Evolutionary conservation across 768 basidiomycete species (phyloP).

Genomic region (Trametes sanguinea): DNA sequence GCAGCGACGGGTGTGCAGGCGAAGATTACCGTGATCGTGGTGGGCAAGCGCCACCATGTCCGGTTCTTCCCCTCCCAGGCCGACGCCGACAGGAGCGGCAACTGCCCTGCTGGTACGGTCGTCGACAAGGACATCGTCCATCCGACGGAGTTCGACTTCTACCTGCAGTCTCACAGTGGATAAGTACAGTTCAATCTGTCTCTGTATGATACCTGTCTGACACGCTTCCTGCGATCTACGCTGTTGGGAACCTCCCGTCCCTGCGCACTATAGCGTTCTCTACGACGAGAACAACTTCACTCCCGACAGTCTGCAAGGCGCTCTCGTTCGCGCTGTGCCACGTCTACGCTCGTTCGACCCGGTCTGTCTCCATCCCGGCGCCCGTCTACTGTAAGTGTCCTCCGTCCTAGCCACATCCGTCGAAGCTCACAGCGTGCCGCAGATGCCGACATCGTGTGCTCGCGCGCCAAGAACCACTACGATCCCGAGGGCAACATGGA

Average conservation of each 20-base stretch:
- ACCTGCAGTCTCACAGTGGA: constrained; percentile 76
- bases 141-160: constrained; percentile 77
- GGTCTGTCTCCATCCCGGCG: constrained; percentile 81
- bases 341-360: constrained; percentile 77
- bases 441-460: constrained; percentile 80
- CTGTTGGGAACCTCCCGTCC: constrained; percentile 75
- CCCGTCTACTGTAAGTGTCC: constrained; percentile 71
- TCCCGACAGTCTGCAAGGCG: constrained; percentile 69
- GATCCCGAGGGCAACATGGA: constrained; percentile 59
- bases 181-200: constrained; percentile 9
- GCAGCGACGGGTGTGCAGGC: constrained; percentile 54
- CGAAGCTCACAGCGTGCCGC: neutral
- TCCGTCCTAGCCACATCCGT: neutral
- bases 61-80: constrained; percentile 55
- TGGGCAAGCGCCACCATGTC: constrained; percentile 77
- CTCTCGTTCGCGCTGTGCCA: constrained; percentile 78
- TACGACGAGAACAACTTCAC: constrained; percentile 61
- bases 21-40: constrained; percentile 75
- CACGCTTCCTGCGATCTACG: constrained; percentile 16
- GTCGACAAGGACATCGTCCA: constrained; percentile 71
- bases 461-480: constrained; percentile 81
- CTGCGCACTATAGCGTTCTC: constrained; percentile 57
- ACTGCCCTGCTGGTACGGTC: constrained; percentile 77
- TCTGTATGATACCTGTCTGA: constrained; percentile 1
- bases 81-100: constrained; percentile 67